A percentile compares a stretch with the other conserved stretches of the same genome.
Conservation (phyloP, 352 stramenopile species). For the Thalassiosira hispida region DNA sequence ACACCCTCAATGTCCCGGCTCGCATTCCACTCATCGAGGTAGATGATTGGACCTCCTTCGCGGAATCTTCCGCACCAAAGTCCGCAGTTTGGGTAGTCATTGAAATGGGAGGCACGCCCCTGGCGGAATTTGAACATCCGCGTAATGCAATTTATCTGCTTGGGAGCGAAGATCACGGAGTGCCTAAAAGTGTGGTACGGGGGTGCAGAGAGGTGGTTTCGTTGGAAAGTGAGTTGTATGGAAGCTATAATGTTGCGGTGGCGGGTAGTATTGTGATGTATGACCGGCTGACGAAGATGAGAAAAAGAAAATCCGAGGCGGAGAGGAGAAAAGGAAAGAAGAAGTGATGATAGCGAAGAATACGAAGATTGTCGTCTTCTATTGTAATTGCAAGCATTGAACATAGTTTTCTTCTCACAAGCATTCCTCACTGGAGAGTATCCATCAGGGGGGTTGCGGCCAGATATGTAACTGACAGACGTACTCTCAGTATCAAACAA, state of each 20-base stretch:
- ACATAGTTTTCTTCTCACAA: too few relatives aligned
- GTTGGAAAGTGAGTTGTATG: constrained; percentile 53
- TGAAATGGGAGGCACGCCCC: constrained; percentile 60
- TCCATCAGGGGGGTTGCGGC: too few relatives aligned
- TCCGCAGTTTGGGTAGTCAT: constrained; percentile 50
- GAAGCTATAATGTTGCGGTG: constrained; percentile 63
- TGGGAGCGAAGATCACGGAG: constrained; percentile 59
- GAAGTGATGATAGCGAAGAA: neutral
- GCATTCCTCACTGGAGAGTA: too few relatives aligned
- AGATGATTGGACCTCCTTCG: constrained; percentile 54
- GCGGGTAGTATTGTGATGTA: constrained; percentile 65
- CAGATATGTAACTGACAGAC: too few relatives aligned
- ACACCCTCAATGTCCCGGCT: constrained; percentile 51
- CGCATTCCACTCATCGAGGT: constrained; percentile 53
- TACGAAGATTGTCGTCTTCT: too few relatives aligned
- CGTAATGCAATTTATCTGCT: constrained; percentile 63
- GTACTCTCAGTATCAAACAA: too few relatives aligned
- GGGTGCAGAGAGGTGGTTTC: constrained; percentile 58
- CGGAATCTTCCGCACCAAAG: constrained; percentile 32
- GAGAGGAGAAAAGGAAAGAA: constrained; percentile 1
- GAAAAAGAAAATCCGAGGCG: constrained; percentile 6
- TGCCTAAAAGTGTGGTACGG: constrained; percentile 44
- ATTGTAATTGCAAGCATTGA: too few relatives aligned
- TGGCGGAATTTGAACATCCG: constrained; percentile 59
- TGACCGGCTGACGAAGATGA: constrained; percentile 54